A percentile compares a stretch with the other conserved stretches of the same genome.
Evolutionary conservation across 1,284 basidiomycete genomes (phyloP).

Genomic region (Malassezia sympodialis): DNA sequence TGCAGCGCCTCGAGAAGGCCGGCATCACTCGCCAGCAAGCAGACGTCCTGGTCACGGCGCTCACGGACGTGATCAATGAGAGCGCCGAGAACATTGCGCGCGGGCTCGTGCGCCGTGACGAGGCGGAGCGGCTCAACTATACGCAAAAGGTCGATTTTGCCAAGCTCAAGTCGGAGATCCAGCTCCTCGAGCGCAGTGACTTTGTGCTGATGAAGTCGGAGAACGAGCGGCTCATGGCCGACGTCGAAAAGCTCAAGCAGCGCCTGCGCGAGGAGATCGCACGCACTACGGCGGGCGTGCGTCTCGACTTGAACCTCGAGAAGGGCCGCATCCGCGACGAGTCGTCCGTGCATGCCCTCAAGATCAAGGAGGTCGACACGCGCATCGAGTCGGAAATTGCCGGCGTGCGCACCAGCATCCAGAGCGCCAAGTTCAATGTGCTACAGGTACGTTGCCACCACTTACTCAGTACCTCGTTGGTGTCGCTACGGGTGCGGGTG

Average conservation of each 20-base stretch:
- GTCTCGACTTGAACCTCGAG: slow-evolving; percentile 89
- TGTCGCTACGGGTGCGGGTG: slow-evolving; percentile 73
- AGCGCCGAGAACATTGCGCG: slow-evolving; percentile 38
- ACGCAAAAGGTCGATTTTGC: slow-evolving; percentile 72
- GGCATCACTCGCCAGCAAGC: slow-evolving; percentile 43
- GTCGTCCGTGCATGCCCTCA: slow-evolving; percentile 79
- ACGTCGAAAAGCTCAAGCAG: slow-evolving; percentile 94
- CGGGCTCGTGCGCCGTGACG: slow-evolving; percentile 40
- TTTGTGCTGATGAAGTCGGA: slow-evolving; percentile 88
- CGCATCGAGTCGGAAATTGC: slow-evolving; percentile 95
- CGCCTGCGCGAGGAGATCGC: slow-evolving; percentile 71
- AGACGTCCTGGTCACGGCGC: slow-evolving; percentile 37
- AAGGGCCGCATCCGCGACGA: slow-evolving; percentile 94
- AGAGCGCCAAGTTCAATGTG: slow-evolving; percentile 68
- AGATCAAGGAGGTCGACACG: slow-evolving; percentile 97
- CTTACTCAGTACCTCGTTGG: slow-evolving; percentile 28
- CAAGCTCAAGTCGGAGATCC: slow-evolving; percentile 87
- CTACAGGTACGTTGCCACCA: slow-evolving; percentile 25
- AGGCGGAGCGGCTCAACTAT: slow-evolving; percentile 42
- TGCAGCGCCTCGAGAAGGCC: slow-evolving; percentile 40
- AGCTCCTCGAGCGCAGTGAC: slow-evolving; percentile 95
- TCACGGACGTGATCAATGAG: slow-evolving; percentile 43
- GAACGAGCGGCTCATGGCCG: slow-evolving; percentile 78
- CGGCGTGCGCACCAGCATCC: slow-evolving; percentile 74
- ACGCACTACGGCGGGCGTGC: slow-evolving; percentile 82